Evolutionary conservation across 495 filamentous ascomycete genomes (phyloP), one percentile per base, ranked within the genome.

Genomic region (Daldinia childiae): DNA sequence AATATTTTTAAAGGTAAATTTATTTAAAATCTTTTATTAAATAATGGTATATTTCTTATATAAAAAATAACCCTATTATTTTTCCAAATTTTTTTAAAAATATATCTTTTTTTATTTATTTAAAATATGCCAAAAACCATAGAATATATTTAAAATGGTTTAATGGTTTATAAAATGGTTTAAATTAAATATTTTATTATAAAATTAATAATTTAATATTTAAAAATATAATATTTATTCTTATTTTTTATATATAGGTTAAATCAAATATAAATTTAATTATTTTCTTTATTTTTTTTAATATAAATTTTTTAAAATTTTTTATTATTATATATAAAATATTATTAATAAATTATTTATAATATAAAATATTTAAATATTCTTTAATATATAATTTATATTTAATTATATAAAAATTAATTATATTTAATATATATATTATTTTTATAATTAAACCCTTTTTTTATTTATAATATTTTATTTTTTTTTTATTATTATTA

Each of bases 31-130:
- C 15, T 9, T 51, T 51, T 51, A 7, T 21, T 27, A 27, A 21
- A 26, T 8, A 8, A 26, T 27, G 8, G 11, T 51, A 51, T 51
- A 51, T 51, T 51, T 51, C 5, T 27, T 51, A 21, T 51, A 51
- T 51, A 19, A 21, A 11, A 24, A 19, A 19, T 51, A 51, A 51
- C 4, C 3, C 11, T 51, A 51, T 51, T 51, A 21, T 21, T 27
- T 8, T 8, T 51, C 27, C 27, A 26, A 21, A 19, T 51, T 21
- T 51, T 7, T 27, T 27, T 27, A 51, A 2, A 51, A 19, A 51
- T 27, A 27, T 51, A 26, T 9, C 6, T 51, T 51, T 51, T 19
- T 51, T 51, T 51, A 51, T 26, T 51, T 51, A 21, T 51, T 51
- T 51, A 51, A 51, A 1, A 1, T 51, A 9, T 11, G 7, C 9